Base-by-base conservation (phyloP, 2,329 filamentous ascomycete species). In the Fusarium sororula region DNA sequence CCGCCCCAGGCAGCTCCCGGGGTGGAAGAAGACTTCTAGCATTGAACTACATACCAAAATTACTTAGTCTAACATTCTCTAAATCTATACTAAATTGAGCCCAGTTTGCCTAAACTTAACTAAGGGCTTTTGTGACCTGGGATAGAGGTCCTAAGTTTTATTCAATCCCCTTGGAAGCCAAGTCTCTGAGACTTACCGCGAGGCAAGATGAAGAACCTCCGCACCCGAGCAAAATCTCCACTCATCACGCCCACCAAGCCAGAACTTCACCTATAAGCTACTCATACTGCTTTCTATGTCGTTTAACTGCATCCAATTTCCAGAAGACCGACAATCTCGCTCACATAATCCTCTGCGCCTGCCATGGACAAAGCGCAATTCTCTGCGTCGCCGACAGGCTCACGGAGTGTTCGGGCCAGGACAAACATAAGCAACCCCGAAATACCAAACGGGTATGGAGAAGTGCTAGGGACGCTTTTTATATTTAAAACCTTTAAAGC, bases 281-380 rank as follows among this genome's bases (percentile, higher is more conserved):
- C 39, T 41, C 13, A 41, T 14, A 14, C 38, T 41, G 13, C 12
- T 22, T 14, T 41, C 1, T 1, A 14, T 22, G 7, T n/a, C 1
- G 0, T n/a, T 41, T 2, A 0, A 1, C 20, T n/a, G 5, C 12
- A 6, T 14, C 2, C 20, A 9, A 41, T 9, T 41, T 7, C 32
- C 13, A n/a, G 2, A 6, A 41, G 2, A 10, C 7, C 2, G 8
- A 0, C 14, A n/a, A 15, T 6, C 6, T 42, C 6, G 8, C 2
- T 15, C 5, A 41, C 2, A 15, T 15, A 2, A 10, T 41, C 14
- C 22, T n/a, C 3, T 42, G 14, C 6, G 2, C 3, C 22, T 3
- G 22, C 22, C 41, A n/a, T 42, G 41, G 41, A n/a, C 0, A 11
- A 42, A 42, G 22, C 8, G 14, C 22, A 0, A 7, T 15, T n/a